These are phyloP conservation scores for Hevea brasiliensis DNA, from an alignment of 345 rosid genomes.

Conservation along the genomic window DNA sequence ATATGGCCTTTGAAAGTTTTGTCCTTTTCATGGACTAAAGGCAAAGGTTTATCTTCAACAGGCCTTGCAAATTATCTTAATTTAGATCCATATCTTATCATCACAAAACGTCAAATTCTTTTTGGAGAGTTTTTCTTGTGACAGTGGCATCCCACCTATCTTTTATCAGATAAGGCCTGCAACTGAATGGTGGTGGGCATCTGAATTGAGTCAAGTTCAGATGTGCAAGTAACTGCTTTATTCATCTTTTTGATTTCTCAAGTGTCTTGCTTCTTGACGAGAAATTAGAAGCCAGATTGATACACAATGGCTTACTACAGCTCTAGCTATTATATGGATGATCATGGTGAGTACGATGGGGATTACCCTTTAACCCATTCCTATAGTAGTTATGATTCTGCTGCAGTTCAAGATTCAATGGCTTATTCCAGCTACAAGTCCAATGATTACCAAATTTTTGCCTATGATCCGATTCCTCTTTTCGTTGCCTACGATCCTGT, in stretches of 20 bases:
- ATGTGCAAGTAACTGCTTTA: not conserved
- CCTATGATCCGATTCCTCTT: slow-evolving; percentile 1
- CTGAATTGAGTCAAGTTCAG: not conserved
- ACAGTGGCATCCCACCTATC: not conserved
- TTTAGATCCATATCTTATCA: not conserved
- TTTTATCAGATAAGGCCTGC: slow-evolving; percentile 5
- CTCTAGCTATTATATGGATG: not conserved
- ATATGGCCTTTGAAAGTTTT: not conserved
- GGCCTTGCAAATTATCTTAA: not conserved
- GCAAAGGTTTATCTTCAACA: not conserved
- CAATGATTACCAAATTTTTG: not conserved
- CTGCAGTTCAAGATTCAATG: slow-evolving; percentile 11
- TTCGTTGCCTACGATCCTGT: slow-evolving; percentile 17
- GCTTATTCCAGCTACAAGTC: slow-evolving; percentile 11
- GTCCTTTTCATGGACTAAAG: slow-evolving; percentile 3
- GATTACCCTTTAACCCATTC: slow-evolving; percentile 13
- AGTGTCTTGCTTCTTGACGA: not conserved
- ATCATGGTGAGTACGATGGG: slow-evolving; percentile 10
- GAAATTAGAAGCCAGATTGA: no score
- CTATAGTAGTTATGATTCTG: slow-evolving; percentile 7
- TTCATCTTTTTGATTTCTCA: not conserved
- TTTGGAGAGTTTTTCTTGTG: not conserved
- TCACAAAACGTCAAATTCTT: not conserved
- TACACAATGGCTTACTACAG: no score
- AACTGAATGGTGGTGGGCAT: not conserved